phyloP scores from a whole-genome alignment of 306 rosid species.

The Cercis canadensis region DNA sequence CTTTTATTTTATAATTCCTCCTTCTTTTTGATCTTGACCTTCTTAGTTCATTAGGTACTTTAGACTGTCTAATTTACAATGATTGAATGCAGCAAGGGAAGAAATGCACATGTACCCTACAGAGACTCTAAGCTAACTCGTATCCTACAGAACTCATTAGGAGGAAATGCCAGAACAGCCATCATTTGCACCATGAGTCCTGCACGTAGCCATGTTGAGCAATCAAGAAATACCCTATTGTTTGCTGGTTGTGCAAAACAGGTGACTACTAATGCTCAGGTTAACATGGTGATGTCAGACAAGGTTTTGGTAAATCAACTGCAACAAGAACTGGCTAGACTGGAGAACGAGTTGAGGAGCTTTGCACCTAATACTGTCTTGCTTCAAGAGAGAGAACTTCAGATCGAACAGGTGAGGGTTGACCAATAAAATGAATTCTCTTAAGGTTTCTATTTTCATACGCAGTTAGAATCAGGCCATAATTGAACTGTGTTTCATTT shows the following conservation, averaged over 20 bases:
- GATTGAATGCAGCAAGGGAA: slow-evolving; percentile 74
- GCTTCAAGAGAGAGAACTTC: slow-evolving; percentile 78
- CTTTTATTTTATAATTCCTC: slow-evolving; percentile 25
- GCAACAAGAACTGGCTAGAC: slow-evolving; percentile 69
- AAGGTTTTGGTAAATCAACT: slow-evolving; percentile 85
- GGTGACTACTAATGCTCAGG: slow-evolving; percentile 86
- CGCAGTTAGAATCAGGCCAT: not conserved
- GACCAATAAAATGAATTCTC: slow-evolving; percentile 19
- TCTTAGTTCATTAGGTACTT: slow-evolving; percentile 12
- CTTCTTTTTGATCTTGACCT: slow-evolving; percentile 20
- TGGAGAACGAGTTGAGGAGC: slow-evolving; percentile 70
- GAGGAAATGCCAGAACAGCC: slow-evolving; percentile 95
- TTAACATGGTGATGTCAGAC: slow-evolving; percentile 78
- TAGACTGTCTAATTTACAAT: slow-evolving; percentile 15
- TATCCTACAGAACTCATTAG: slow-evolving; percentile 87
- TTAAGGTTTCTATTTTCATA: no score
- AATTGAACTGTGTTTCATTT: slow-evolving; percentile 2
- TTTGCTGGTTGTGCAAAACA: slow-evolving; percentile 89
- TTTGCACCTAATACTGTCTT: slow-evolving; percentile 49
- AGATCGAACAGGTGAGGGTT: slow-evolving; percentile 73
- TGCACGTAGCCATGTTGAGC: slow-evolving; percentile 78
- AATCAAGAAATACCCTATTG: slow-evolving; percentile 82
- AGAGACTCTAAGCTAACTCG: slow-evolving; percentile 95
- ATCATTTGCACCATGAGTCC: slow-evolving; percentile 93
- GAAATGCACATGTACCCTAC: slow-evolving; percentile 80